A percentile compares a stretch with the other conserved stretches of the same genome.
These are phyloP conservation scores for Ettlia oleoabundans DNA, from an alignment of 139 green algal genomes.

Conservation along the genomic window DNA sequence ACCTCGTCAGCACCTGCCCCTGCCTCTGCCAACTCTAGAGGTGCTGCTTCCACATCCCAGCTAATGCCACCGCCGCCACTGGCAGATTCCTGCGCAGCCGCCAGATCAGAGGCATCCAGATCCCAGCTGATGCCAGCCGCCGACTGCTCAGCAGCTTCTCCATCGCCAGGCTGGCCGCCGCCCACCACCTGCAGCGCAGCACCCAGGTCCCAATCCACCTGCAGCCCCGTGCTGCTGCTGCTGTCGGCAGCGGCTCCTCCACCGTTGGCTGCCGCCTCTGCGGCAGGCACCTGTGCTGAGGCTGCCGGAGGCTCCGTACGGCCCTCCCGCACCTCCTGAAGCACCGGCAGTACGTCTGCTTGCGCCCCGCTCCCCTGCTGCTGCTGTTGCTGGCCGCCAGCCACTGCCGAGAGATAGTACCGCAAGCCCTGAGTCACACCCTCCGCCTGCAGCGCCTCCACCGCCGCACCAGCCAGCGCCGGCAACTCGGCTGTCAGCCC, in stretches of 20 bases:
- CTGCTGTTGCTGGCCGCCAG: background rate
- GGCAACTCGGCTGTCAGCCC: slow-evolving; percentile 60
- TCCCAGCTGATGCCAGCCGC: slow-evolving; percentile 42
- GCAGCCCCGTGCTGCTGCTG: background rate
- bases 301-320: slow-evolving; percentile 25
- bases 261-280: background rate
- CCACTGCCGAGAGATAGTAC: slow-evolving; percentile 38
- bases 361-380: slow-evolving; percentile 28
- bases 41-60: slow-evolving; percentile 51
- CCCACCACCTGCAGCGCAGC: slow-evolving; percentile 4
- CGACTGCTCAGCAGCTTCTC: background rate
- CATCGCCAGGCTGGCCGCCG: background rate
- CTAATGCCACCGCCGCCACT: slow-evolving; percentile 40
- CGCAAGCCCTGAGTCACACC: slow-evolving; percentile 9
- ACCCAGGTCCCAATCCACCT: slow-evolving; percentile 23
- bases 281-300: background rate
- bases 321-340: slow-evolving; percentile 47
- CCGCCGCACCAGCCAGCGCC: slow-evolving; percentile 30
- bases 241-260: background rate
- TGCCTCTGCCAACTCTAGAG: slow-evolving; percentile 9
- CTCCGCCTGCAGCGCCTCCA: slow-evolving; percentile 39
- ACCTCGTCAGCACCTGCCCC: background rate
- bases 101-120: slow-evolving; percentile 5
- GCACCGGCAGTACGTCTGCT: slow-evolving; percentile 39
- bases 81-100: background rate